Evolutionary conservation across 768 basidiomycete genomes (phyloP).

Genomic region (Gymnopilus dilepis): DNA sequence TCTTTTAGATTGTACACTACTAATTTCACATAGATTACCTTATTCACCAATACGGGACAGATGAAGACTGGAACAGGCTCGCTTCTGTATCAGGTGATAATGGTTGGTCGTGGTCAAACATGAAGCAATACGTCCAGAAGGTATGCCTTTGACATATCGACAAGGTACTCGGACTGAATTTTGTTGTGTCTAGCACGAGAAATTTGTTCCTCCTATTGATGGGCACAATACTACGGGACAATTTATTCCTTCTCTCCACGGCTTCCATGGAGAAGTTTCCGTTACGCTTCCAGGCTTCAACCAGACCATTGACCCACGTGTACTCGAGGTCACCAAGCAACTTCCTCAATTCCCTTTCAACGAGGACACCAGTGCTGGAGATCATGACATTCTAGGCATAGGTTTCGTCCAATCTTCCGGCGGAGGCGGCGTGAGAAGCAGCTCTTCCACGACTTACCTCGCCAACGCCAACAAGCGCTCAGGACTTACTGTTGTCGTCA

Average conservation of each 20-base stretch:
- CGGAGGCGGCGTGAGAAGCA: conserved; percentile 38
- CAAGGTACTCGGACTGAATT: conserved; percentile 15
- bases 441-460: conserved; percentile 42
- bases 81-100: conserved; percentile 32
- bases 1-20: background rate
- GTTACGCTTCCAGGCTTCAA: conserved; percentile 39
- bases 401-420: conserved; percentile 42
- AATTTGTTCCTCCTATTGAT: conserved; percentile 42
- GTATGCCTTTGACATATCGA: conserved; percentile 18
- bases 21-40: conserved; percentile 32
- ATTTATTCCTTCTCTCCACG: conserved; percentile 43
- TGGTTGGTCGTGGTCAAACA: conserved; percentile 41
- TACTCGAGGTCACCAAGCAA: conserved; percentile 38
- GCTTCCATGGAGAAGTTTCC: conserved; percentile 35
- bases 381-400: conserved; percentile 34
- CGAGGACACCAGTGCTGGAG: conserved; percentile 38
- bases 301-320: conserved; percentile 35
- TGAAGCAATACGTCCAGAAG: conserved; percentile 37
- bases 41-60: conserved; percentile 37
- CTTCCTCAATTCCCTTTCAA: conserved; percentile 42
- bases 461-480: conserved; percentile 31
- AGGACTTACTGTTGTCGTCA: conserved; percentile 42
- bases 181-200: conserved; percentile 38
- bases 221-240: conserved; percentile 42
- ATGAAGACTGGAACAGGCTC: conserved; percentile 37